A percentile compares a stretch with the other conserved stretches of the same genome.
These are phyloP conservation scores for Colletotrichum eleusines DNA, from an alignment of 2,329 filamentous ascomycete genomes.

Conservation along the genomic window DNA sequence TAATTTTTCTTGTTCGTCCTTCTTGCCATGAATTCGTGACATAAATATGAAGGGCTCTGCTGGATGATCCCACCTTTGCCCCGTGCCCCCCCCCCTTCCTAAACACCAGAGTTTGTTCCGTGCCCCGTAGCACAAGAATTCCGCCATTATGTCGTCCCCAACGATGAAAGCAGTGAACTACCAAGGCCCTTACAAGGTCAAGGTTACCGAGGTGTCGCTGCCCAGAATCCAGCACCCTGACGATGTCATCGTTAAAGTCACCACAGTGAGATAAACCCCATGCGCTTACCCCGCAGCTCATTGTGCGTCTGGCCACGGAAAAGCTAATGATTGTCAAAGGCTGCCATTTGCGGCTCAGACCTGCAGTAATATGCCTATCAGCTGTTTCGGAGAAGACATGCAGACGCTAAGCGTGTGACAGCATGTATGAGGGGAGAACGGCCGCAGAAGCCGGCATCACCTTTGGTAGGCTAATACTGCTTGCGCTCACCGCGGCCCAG, in stretches of 20 bases:
- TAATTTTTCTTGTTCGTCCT: slow-evolving; percentile 2
- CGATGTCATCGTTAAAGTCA: slow-evolving; percentile 74
- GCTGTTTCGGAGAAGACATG: slow-evolving; percentile 3
- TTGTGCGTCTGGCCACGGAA: neutral
- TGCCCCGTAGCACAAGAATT: neutral
- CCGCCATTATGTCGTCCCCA: slow-evolving; percentile 22
- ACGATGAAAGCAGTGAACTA: slow-evolving; percentile 75
- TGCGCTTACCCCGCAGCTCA: neutral
- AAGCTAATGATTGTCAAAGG: slow-evolving; percentile 42
- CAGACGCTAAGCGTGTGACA: slow-evolving; percentile 50
- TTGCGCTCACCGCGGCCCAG: too few relatives aligned
- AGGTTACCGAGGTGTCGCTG: slow-evolving; percentile 69
- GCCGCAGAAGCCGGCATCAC: slow-evolving; percentile 72
- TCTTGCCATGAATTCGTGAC: slow-evolving; percentile 22
- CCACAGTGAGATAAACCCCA: slow-evolving; percentile 61
- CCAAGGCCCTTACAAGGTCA: slow-evolving; percentile 70
- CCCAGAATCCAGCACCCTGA: slow-evolving; percentile 73
- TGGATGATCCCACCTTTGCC: too few relatives aligned
- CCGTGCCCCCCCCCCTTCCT: neutral
- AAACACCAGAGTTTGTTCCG: neutral
- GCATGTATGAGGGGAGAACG: slow-evolving; percentile 75
- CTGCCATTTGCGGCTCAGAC: slow-evolving; percentile 67
- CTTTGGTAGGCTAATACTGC: slow-evolving; percentile 57
- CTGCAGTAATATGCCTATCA: slow-evolving; percentile 54
- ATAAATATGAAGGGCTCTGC: slow-evolving; percentile 22